Evolutionary conservation across 139 green algal species (phyloP).

Genomic region (Bryopsis sp.): DNA sequence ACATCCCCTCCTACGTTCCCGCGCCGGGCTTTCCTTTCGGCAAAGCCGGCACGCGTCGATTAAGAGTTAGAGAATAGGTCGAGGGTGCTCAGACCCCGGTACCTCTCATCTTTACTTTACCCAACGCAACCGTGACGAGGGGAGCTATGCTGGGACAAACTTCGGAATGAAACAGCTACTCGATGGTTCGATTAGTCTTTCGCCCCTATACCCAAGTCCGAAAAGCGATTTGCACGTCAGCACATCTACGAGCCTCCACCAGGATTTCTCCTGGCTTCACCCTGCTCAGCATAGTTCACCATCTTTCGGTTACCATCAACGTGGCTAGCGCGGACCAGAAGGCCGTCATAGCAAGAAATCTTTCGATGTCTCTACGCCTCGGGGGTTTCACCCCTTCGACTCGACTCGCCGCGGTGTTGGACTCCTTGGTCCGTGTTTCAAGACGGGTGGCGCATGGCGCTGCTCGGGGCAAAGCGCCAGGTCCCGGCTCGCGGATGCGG

Average conservation of each 20-base stretch:
- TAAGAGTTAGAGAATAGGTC: slow-evolving; percentile 95
- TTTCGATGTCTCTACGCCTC: slow-evolving; percentile 71
- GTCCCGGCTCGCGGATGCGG: no score
- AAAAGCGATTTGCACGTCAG: slow-evolving; percentile 96
- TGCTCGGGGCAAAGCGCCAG: slow-evolving; percentile 49
- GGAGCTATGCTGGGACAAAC: slow-evolving; percentile 88
- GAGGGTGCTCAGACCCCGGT: slow-evolving; percentile 69
- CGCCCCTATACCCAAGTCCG: slow-evolving; percentile 93
- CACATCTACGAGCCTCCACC: slow-evolving; percentile 89
- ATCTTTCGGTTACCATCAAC: slow-evolving; percentile 88
- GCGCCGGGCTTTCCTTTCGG: slow-evolving; percentile 70
- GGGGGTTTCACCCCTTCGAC: slow-evolving; percentile 80
- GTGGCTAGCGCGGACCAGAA: slow-evolving; percentile 64
- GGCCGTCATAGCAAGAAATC: slow-evolving; percentile 66
- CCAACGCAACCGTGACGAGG: slow-evolving; percentile 72
- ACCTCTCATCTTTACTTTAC: slow-evolving; percentile 92
- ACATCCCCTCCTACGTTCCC: slow-evolving; percentile 79
- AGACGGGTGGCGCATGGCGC: slow-evolving; percentile 72
- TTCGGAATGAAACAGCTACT: slow-evolving; percentile 94
- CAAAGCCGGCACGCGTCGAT: slow-evolving; percentile 76
- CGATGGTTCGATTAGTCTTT: slow-evolving; percentile 97
- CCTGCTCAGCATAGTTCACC: slow-evolving; percentile 93
- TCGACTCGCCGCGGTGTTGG: slow-evolving; percentile 89
- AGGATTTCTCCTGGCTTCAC: slow-evolving; percentile 90
- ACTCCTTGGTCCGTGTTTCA: slow-evolving; percentile 97